Conservation (phyloP, 441 rosid species). For the Oxalis stricta region DNA sequence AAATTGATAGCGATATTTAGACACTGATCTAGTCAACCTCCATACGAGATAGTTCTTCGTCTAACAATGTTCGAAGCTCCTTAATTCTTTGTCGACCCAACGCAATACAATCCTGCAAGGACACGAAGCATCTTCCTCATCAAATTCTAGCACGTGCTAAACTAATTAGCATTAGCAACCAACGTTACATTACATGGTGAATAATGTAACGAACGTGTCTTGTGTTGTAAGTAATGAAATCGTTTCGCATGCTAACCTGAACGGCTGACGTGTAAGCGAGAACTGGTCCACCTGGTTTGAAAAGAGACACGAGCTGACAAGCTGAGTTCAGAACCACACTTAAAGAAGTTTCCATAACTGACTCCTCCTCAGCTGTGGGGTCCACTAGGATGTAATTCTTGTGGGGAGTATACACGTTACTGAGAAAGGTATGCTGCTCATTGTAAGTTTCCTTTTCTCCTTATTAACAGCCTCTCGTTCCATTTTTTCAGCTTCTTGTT, state of each 20-base stretch:
- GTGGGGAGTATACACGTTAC: conserved; percentile 73
- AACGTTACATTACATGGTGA: no score
- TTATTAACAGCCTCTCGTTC: conserved; percentile 48
- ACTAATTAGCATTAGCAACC: no score
- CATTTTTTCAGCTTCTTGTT: conserved; percentile 25
- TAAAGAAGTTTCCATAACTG: conserved; percentile 62
- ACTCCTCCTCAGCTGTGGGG: conserved; percentile 86
- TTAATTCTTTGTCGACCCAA: conserved; percentile 67
- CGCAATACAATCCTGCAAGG: conserved; percentile 66
- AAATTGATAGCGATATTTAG: no score
- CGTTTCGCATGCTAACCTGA: conserved; percentile 44
- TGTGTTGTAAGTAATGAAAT: no score
- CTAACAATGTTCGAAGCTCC: conserved; percentile 62
- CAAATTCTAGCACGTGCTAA: no score
- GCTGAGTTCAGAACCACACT: conserved; percentile 71
- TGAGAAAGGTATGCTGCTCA: conserved; percentile 57
- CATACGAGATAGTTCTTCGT: conserved; percentile 54
- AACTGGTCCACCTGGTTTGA: conserved; percentile 80
- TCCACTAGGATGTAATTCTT: conserved; percentile 72
- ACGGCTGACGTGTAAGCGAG: conserved; percentile 52
- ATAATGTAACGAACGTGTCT: no score
- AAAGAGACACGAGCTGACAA: conserved; percentile 57
- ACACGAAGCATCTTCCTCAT: neutral
- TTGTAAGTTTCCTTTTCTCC: conserved; percentile 62
- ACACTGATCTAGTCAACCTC: conserved; percentile 51